Evolutionary conservation across 306 rosid genomes (phyloP).

Genomic region (Dryas octopetala): DNA sequence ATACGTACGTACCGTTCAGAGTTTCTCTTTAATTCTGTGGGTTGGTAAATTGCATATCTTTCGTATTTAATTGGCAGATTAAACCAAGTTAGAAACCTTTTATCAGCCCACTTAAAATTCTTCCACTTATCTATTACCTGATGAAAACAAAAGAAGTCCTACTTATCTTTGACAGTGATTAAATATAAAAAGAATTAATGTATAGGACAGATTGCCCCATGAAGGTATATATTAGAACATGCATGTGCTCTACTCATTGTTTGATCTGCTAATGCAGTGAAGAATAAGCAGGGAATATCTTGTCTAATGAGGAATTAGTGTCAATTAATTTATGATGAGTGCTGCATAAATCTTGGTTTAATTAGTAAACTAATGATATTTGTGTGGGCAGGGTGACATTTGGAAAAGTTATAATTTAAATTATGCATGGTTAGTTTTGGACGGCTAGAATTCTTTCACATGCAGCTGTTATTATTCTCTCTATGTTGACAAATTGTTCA

Average conservation of each 20-base stretch:
- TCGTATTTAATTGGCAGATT: background rate
- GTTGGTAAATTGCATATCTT: background rate
- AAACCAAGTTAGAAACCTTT: background rate
- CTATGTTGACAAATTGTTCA: background rate
- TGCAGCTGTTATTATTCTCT: background rate
- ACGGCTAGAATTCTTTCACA: slow-evolving; percentile 3
- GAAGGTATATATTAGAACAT: background rate
- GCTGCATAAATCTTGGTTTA: background rate
- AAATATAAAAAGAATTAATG: background rate
- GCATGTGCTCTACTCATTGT: background rate
- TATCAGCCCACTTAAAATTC: background rate
- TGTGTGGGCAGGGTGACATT: background rate
- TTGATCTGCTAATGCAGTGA: background rate
- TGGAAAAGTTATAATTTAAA: too few relatives aligned
- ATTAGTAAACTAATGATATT: background rate
- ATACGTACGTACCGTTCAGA: background rate
- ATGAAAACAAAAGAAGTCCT: background rate
- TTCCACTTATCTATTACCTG: background rate
- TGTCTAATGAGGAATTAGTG: background rate
- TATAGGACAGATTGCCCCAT: background rate
- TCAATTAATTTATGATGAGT: background rate
- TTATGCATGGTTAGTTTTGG: background rate
- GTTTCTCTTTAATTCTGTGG: background rate
- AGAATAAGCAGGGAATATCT: background rate
- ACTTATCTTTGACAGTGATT: background rate